A percentile compares a stretch with the other conserved stretches of the same genome.
phyloP scores from a whole-genome alignment of 345 rosid genomes.

The Excoecaria cochinchinensis region DNA sequence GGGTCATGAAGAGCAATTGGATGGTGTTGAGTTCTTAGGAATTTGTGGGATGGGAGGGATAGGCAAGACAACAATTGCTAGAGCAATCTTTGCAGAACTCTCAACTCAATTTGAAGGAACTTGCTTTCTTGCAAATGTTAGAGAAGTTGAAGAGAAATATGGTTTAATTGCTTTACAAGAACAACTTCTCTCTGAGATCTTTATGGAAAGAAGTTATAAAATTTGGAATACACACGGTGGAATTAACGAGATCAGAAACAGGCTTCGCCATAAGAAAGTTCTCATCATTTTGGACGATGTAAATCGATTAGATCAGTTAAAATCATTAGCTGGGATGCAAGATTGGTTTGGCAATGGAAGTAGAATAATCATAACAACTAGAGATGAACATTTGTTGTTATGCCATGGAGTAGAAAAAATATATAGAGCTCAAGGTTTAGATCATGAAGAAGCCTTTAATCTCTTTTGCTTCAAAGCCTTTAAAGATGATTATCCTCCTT shows the following conservation, averaged over 20 bases:
- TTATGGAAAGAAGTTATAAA: not conserved
- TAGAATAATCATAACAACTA: slow-evolving; percentile 15
- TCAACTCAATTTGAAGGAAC: slow-evolving; percentile 11
- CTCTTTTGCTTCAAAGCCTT: slow-evolving; percentile 15
- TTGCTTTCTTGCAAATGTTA: slow-evolving; percentile 18
- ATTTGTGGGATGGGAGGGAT: slow-evolving; percentile 23
- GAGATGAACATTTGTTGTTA: slow-evolving; percentile 12
- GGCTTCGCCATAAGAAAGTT: not conserved
- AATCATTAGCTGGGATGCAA: slow-evolving; percentile 10
- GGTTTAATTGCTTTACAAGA: slow-evolving; percentile 9
- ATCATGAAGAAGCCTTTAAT: slow-evolving; percentile 3
- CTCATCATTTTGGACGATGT: slow-evolving; percentile 18
- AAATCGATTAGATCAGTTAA: not conserved
- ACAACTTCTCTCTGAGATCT: slow-evolving; percentile 13
- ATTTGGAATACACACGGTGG: slow-evolving; percentile 5
- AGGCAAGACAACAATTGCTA: slow-evolving; percentile 19
- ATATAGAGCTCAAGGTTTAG: slow-evolving; percentile 4
- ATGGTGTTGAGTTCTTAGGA: slow-evolving; percentile 11
- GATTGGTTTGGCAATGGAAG: slow-evolving; percentile 21
- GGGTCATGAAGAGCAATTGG: not conserved
- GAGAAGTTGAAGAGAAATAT: not conserved
- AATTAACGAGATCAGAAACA: slow-evolving; percentile 2
- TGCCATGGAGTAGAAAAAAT: slow-evolving; percentile 9
- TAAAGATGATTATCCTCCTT: not conserved
- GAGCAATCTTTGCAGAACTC: not conserved